Conservation (phyloP, 306 rosid species). For the Abrus pulchellus region DNA sequence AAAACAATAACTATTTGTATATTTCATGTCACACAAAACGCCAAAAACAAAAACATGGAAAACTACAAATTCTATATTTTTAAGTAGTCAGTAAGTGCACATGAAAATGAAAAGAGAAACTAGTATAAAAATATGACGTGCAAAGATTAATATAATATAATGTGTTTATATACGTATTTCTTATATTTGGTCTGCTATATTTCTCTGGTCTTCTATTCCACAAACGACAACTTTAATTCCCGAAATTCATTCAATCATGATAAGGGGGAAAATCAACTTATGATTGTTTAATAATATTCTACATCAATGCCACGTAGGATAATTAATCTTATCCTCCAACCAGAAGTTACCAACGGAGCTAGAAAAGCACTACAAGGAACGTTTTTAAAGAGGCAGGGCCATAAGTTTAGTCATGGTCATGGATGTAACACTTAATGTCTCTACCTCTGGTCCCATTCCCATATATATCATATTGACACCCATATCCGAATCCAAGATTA, state of each 20-base stretch:
- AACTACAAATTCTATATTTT: no score
- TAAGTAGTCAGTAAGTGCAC: neutral
- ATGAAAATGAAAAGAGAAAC: neutral
- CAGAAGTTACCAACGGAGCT: slow-evolving; percentile 3
- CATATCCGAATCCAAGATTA: slow-evolving; percentile 22
- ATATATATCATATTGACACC: neutral
- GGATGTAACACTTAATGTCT: slow-evolving; percentile 26
- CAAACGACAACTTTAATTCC: slow-evolving; percentile 9
- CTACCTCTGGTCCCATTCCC: neutral
- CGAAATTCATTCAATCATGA: slow-evolving; percentile 19
- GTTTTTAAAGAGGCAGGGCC: neutral
- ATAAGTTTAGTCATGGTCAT: neutral
- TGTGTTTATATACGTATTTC: neutral
- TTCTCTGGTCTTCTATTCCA: neutral
- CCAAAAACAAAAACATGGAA: no score
- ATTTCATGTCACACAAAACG: no score
- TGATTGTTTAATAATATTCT: neutral
- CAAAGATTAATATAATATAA: neutral
- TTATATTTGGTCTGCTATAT: neutral
- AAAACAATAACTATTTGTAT: no score
- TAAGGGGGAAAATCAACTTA: neutral
- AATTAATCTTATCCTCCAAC: neutral
- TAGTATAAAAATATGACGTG: no score
- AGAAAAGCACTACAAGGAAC: neutral
- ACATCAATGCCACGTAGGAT: neutral